Percentiles rank a stretch among this genome's conserved stretches.
Conservation (phyloP, 257 asterid genomes). For the Lantana camara region DNA sequence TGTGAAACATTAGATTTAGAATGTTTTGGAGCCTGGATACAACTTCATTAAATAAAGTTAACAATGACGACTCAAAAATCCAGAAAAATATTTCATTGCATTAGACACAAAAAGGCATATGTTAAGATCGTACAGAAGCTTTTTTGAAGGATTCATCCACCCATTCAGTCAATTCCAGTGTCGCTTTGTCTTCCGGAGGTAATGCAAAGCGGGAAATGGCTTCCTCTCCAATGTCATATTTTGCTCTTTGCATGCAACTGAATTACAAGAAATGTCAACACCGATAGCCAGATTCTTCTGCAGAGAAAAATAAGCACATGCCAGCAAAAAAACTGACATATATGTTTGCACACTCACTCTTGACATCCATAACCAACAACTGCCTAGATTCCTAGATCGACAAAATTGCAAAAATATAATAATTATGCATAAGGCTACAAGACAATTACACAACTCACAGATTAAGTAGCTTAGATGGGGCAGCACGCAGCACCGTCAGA, state of each 20-base stretch:
- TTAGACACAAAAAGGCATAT: constrained; percentile 10
- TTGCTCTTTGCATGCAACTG: constrained; percentile 99
- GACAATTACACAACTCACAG: constrained; percentile 60
- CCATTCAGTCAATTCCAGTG: constrained; percentile 88
- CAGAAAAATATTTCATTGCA: constrained; percentile 7
- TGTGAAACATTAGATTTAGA: constrained; percentile 26
- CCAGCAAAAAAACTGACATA: constrained; percentile 7
- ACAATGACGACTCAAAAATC: constrained; percentile 4
- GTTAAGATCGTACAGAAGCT: constrained; percentile 79
- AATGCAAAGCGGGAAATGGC: constrained; percentile 93
- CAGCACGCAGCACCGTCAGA: constrained; percentile 87
- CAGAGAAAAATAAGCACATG: neutral
- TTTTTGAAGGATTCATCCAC: constrained; percentile 83
- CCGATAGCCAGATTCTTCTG: constrained; percentile 4
- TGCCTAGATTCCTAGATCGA: constrained; percentile 17
- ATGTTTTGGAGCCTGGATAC: constrained; percentile 10
- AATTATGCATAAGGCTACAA: constrained; percentile 6
- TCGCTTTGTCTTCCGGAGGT: constrained; percentile 98
- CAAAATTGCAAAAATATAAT: too few species aligned
- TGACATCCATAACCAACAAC: constrained; percentile 27
- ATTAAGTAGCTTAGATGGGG: constrained; percentile 94
- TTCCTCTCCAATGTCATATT: constrained; percentile 95
- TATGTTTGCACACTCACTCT: constrained; percentile 14
- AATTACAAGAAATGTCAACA: constrained; percentile 34
- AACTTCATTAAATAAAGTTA: too few species aligned